Conservation (phyloP, 1,284 basidiomycete genomes). For the Puccinia triticina region DNA sequence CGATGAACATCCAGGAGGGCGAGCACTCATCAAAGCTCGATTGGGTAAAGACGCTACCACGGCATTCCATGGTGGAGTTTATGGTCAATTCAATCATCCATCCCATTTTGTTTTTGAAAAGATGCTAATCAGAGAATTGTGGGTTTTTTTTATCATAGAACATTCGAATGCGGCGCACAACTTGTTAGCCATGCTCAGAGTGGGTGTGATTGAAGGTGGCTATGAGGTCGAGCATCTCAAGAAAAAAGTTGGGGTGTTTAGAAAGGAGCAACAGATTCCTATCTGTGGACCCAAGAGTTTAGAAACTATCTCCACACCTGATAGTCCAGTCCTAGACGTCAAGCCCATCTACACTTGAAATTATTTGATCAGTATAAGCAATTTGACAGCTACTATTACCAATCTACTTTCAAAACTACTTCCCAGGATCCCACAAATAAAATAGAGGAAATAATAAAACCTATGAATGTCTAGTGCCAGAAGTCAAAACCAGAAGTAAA, state of each 20-base stretch:
- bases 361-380: too few species aligned
- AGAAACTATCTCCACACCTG: conserved; percentile 16
- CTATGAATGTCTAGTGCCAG: too few species aligned
- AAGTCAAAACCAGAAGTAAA: too few species aligned
- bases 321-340: conserved; percentile 21
- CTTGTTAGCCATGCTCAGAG: conserved; percentile 83
- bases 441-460: too few species aligned
- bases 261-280: conserved; percentile 44
- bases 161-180: conserved; percentile 90
- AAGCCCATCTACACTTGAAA: conserved; percentile 21
- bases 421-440: too few species aligned
- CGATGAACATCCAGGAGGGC: conserved; percentile 85
- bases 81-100: conserved; percentile 17
- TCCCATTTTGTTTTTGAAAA: not conserved
- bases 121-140: not conserved
- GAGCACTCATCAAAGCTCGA: conserved; percentile 67
- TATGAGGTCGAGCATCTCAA: conserved; percentile 53
- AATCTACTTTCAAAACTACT: too few species aligned
- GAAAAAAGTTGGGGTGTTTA: conserved; percentile 47
- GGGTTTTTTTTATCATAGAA: conserved; percentile 66
- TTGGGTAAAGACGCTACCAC: conserved; percentile 83
- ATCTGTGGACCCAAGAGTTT: conserved; percentile 49
- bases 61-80: conserved; percentile 89
- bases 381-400: too few species aligned
- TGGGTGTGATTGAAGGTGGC: conserved; percentile 80